Base-by-base conservation (phyloP, 169 alveolate species). In the Plasmodium inui region DNA sequence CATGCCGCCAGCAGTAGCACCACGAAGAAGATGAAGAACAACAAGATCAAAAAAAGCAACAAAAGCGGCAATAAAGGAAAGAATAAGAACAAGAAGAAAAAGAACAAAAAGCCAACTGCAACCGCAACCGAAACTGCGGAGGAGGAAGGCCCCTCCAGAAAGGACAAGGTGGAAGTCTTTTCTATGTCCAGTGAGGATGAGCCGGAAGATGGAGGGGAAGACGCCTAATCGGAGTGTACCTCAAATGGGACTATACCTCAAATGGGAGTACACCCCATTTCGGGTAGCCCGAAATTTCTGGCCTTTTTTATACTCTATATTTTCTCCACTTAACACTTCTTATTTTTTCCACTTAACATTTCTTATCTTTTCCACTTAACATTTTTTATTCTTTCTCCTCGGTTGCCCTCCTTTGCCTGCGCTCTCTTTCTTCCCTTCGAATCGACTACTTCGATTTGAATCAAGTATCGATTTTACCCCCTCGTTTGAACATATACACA, bases 141-240 rank as follows among this genome's bases (percentile, higher is more conserved):
- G 30, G 34, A 70, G 1, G 67, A 32, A n/a, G 71, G 12, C 1
- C 41, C 67, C 34, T 22, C 93, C 28, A 32, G 39, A 19, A 80
- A 72, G 39, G 93, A 85, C 67, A 30, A 85, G 8, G 41, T 85
- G 8, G 85, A 85, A 22, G 93, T 19, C 17, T 85, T 85, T 12
- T 85, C 93, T 37, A 73, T 85, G 78, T 85, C 93, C 55, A 85
- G 93, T 67, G 93, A 85, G 28, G 93, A 85, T 19, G 84, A 85
- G 1, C 7, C 6, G 46, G 37, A 30, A 14, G 46, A 46, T 32
- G 34, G 19, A 8, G 76, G 7, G 34, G 76, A 19, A 67, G 76
- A 67, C 37, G 32, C 30, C 30, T 2, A 67, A 67, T 1, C 41
- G 76, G n/a, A 67, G 19, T 46, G 9, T 46, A 46, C 57, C 55